Evolutionary conservation across 73 alveolate genomes (phyloP), one percentile per base, ranked within the genome.

Genomic region (Symbiodinium natans): DNA sequence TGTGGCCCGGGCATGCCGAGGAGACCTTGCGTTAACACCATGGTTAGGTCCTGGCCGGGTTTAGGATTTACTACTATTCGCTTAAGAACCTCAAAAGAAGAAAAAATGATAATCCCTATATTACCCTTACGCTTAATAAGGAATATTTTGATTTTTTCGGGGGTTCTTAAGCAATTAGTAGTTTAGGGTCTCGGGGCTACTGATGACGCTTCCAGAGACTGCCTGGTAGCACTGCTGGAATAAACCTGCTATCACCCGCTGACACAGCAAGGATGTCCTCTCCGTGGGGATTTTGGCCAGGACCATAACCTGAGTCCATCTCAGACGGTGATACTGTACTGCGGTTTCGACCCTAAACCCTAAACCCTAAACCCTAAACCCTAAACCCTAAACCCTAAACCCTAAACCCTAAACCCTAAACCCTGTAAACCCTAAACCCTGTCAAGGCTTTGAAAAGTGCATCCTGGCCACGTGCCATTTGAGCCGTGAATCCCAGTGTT

Each of bases 241-340:
- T n/a, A 36, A 25, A 3, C 34, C 19, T 63, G 10, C 29, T 63
- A 25, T 63, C 29, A 36, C 39, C 19, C 31, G 29, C 84, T 31
- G 86, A 27, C 9, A 1, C 87, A 56, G 31, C 75, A 56, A 0
- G 75, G 75, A 3, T 25, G 68, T 88, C 95, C 95, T 88, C 95
- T 2, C 95, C 95, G 17, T 43, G 95, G 9, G 95, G 95, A 43
- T 88, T 88, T 31, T 88, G 95, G 43, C 95, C 95, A 9, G 95
- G 95, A 59, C 86, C 95, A 31, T 88, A 88, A 86, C 95, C 71
- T 52, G 71, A 52, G 71, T 13, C n/a, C 71, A n/a, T n/a, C n/a
- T n/a, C n/a, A n/a, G n/a, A n/a, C n/a, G n/a, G n/a, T n/a, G n/a
- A n/a, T n/a, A n/a, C n/a, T n/a, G n/a, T n/a, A n/a, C n/a, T n/a